phyloP scores from a whole-genome alignment of 2,329 filamentous ascomycete genomes.

The Fusarium albidum region DNA sequence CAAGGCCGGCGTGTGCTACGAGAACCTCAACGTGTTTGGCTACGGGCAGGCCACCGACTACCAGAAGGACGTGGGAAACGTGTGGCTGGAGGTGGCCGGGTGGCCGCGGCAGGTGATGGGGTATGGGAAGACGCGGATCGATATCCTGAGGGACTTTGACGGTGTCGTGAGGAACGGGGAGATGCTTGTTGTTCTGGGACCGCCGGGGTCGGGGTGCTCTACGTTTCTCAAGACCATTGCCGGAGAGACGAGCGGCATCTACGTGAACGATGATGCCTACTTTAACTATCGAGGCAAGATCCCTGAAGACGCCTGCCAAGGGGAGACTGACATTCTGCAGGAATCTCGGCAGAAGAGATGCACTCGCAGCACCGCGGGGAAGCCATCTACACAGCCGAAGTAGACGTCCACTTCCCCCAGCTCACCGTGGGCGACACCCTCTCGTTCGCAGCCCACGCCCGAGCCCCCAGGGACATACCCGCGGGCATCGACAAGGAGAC shows the following conservation, averaged over 20 bases:
- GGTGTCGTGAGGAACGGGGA: constrained; percentile 72
- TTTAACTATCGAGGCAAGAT: constrained; percentile 77
- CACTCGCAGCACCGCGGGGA: constrained; percentile 65
- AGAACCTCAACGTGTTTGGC: constrained; percentile 72
- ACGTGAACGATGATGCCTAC: constrained; percentile 71
- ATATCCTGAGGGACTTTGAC: constrained; percentile 72
- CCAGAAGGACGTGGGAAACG: constrained; percentile 69
- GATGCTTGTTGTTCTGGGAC: constrained; percentile 76
- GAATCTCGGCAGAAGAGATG: constrained; percentile 35
- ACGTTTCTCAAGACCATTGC: constrained; percentile 84
- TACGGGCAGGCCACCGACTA: constrained; percentile 74
- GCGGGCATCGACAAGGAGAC: constrained; percentile 58
- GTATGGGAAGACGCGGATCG: constrained; percentile 62
- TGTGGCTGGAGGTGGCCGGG: constrained; percentile 58
- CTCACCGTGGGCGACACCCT: constrained; percentile 79
- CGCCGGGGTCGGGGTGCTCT: constrained; percentile 75
- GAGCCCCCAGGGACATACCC: constrained; percentile 67
- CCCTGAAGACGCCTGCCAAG: background rate
- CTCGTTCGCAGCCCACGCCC: constrained; percentile 74
- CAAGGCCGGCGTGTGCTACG: constrained; percentile 66
- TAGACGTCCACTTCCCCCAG: constrained; percentile 80
- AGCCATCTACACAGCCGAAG: constrained; percentile 83
- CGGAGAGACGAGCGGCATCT: constrained; percentile 80
- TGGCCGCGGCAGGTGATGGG: constrained; percentile 60
- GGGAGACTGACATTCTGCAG: background rate